Base-by-base conservation (phyloP, 1,284 basidiomycete species). In the Coniophora puteana region DNA sequence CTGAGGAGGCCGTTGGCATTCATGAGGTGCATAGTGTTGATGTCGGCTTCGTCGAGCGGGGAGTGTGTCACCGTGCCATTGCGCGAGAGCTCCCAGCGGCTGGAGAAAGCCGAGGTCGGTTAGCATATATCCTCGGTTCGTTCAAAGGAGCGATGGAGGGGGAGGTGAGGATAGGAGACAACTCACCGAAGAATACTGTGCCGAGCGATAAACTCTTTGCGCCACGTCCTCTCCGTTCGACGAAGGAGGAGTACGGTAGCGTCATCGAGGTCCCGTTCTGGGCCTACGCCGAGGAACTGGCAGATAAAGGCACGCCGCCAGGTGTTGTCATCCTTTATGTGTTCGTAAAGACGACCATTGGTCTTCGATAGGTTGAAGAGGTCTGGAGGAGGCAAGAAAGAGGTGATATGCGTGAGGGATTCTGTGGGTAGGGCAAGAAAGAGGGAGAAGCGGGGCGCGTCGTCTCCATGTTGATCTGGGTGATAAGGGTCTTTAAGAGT, bases 231-330 rank as follows among this genome's bases (percentile, higher is more conserved):
- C 51, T 80, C 74, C 26, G 66, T 64, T 35, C 76, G 66, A 52
- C 80, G 68, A 47, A 89, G 63, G 51, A 88, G 64, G 44, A 85
- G 51, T 50, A 61, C 59, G 51, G 59, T 67, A 13, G 57, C 54
- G 41, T 63, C 62, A 48, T 68, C 62, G 23, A 76, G 61, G 47
- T 78, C 73, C 46, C 60, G 63, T 56, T 86, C 83, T 17, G 83
- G 83, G 6, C 69, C 62, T 36, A 89, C 73, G 31, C 78, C 77
- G 37, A 89, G 62, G 55, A 83, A 85, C 55, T 84, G 81, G 44
- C 70, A 75, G 40, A 79, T 66, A 57, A 89, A 89, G n/a, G 89
- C 89, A n/a, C 76, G 68, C 36, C 78, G 72, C 90, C 90, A 93
- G 23, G 85, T 90, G 51, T 80, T 82, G 46, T 93, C 90, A 53